phyloP scores from a whole-genome alignment of 345 rosid genomes.

The Camelina neglecta region DNA sequence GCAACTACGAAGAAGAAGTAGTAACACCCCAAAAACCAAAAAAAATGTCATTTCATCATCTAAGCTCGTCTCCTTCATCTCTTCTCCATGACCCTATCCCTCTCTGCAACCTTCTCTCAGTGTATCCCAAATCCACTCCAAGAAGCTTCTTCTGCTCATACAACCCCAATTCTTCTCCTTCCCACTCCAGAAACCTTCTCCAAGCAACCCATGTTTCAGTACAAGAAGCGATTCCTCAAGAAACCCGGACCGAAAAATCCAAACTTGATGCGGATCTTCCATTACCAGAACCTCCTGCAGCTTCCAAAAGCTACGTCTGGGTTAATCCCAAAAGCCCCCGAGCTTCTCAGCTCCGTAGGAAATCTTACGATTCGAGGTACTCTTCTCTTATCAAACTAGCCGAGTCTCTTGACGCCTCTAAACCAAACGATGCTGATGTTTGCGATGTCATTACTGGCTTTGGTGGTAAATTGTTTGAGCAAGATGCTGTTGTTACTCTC shows the following conservation, averaged over 20 bases:
- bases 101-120: slow-evolving; percentile 46
- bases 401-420: slow-evolving; percentile 60
- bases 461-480: slow-evolving; percentile 61
- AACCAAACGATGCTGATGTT: slow-evolving; percentile 50
- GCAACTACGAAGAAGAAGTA: slow-evolving; percentile 11
- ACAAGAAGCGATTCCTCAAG: slow-evolving; percentile 48
- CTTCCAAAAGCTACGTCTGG: slow-evolving; percentile 62
- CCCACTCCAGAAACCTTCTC: slow-evolving; percentile 45
- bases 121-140: slow-evolving; percentile 44
- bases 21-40: too few relatives aligned
- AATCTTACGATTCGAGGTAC: slow-evolving; percentile 82
- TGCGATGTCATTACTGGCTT: slow-evolving; percentile 50
- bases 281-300: slow-evolving; percentile 30
- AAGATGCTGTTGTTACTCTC: slow-evolving; percentile 81
- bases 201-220: slow-evolving; percentile 56
- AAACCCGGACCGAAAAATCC: slow-evolving; percentile 29
- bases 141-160: slow-evolving; percentile 40
- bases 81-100: slow-evolving; percentile 51
- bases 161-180: slow-evolving; percentile 34
- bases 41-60: slow-evolving; percentile 53
- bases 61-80: slow-evolving; percentile 58
- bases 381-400: slow-evolving; percentile 67
- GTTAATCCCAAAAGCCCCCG: slow-evolving; percentile 85
- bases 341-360: slow-evolving; percentile 66
- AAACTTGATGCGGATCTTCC: slow-evolving; percentile 25